Evolutionary conservation across 169 alveolate species (phyloP), one percentile per base, ranked within the genome.

Genomic region (Amoebophrya sp.): DNA sequence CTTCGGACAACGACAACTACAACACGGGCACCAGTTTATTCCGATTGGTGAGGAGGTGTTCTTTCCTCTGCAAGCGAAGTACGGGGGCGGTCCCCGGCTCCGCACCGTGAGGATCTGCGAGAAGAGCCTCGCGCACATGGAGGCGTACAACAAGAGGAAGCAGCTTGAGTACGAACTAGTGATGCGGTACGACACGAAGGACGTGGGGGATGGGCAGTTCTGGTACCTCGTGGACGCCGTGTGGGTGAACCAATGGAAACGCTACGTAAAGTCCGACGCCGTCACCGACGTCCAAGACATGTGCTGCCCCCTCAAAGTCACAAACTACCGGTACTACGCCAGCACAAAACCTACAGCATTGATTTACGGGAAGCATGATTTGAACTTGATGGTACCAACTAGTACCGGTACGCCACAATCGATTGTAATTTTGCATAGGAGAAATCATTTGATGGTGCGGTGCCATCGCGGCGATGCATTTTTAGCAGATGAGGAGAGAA

Each of bases 161-260:
- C 88, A 43, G 88, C 41, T 2, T 0, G 94, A 92, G 87, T 38
- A 41, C 16, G 58, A 41, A 70, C 58, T 92, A 0, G 48, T 92
- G 41, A 38, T n/a, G 41, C 16, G 31, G 67, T 90, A 90, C 38
- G 88, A 43, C 45, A 58, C 89, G 39, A 89, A 70, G 58, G 88
- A 88, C 40, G 40, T 39, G 10, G 45, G 50, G 67, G 91, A 90
- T 69, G 93, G 92, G 41, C 88, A 90, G 90, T 92, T 90, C 38
- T 92, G 92, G 92, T 92, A 40, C 70, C 48, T 92, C 43, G 88
- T 92, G 7, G 89, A 90, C 31, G 88, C 93, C 16, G 31, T 20
- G 43, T 92, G 94, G 92, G 58, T 92, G 38, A 29, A 45, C 40
- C n/a, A 42, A 10, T 92, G 94, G 94, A 92, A 91, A 40, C 87